Conservation (phyloP, 371 early-diverging fungal species). For the Syncephalastrum contaminatum region DNA sequence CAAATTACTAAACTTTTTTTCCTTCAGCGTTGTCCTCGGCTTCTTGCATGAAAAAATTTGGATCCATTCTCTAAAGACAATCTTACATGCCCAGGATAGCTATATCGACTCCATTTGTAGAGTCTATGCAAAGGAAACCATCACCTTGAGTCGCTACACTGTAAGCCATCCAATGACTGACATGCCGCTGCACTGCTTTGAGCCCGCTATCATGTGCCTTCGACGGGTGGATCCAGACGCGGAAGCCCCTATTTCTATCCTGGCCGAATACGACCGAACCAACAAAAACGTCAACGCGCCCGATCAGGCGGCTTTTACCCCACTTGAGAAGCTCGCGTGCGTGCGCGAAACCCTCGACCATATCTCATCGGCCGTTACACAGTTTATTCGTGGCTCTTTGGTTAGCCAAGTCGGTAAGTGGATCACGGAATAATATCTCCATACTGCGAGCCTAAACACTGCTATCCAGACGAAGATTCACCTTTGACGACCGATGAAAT, state of each 20-base stretch:
- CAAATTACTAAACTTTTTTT: slow-evolving; percentile 3
- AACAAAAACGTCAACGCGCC: slow-evolving; percentile 5
- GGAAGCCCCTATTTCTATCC: slow-evolving; percentile 8
- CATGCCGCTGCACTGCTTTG: slow-evolving; percentile 38
- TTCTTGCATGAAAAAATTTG: slow-evolving; percentile 62
- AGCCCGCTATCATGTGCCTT: slow-evolving; percentile 30
- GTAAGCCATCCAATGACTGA: slow-evolving; percentile 41
- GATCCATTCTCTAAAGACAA: slow-evolving; percentile 51
- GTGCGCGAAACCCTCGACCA: slow-evolving; percentile 37
- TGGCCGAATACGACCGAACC: slow-evolving; percentile 13
- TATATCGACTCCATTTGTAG: slow-evolving; percentile 35
- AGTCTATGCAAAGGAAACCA: slow-evolving; percentile 30
- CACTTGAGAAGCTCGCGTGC: slow-evolving; percentile 47
- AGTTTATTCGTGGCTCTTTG: slow-evolving; percentile 18
- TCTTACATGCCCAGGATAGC: slow-evolving; percentile 40
- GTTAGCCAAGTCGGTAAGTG: background rate
- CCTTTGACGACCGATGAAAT: slow-evolving; percentile 64
- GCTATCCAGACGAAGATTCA: slow-evolving; percentile 19
- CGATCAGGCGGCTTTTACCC: slow-evolving; percentile 38
- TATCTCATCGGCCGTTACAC: slow-evolving; percentile 35
- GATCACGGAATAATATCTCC: slow-evolving; percentile 1
- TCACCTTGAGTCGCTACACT: slow-evolving; percentile 37
- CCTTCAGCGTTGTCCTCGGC: slow-evolving; percentile 53
- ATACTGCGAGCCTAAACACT: slow-evolving; percentile 14
- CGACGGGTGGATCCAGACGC: slow-evolving; percentile 32